Percentiles rank a stretch among this genome's conserved stretches.
phyloP scores from a whole-genome alignment of 768 basidiomycete species.

The Pulveroboletus sp. region DNA sequence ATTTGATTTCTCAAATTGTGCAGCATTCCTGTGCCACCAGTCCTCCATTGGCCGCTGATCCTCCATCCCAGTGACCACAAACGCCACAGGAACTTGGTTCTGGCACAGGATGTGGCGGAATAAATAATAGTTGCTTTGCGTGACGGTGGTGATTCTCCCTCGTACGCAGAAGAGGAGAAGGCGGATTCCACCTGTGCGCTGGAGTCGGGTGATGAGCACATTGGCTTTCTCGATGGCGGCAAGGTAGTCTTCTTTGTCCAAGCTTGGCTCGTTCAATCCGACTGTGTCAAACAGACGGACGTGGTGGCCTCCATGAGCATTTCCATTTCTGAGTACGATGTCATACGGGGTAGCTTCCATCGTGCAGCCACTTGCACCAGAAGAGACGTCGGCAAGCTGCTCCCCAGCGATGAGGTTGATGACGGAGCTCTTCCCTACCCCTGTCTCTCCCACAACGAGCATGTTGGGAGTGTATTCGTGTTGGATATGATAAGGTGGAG shows the following conservation, averaged over 20 bases:
- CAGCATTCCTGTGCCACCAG: slow-evolving; percentile 32
- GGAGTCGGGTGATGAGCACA: slow-evolving; percentile 29
- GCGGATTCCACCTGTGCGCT: slow-evolving; percentile 22
- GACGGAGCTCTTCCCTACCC: slow-evolving; percentile 36
- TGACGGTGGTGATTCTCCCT: slow-evolving; percentile 23
- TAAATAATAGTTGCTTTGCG: slow-evolving; percentile 24
- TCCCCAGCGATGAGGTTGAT: slow-evolving; percentile 36
- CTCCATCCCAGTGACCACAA: slow-evolving; percentile 32
- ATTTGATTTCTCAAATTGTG: slow-evolving; percentile 19
- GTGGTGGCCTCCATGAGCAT: slow-evolving; percentile 2
- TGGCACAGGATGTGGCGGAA: slow-evolving; percentile 28
- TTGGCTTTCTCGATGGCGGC: slow-evolving; percentile 27
- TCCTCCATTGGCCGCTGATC: slow-evolving; percentile 26
- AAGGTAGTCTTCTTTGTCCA: slow-evolving; percentile 18
- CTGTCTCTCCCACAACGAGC: slow-evolving; percentile 33
- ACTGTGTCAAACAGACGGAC: slow-evolving; percentile 30
- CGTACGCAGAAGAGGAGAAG: slow-evolving; percentile 33
- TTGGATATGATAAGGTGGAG: slow-evolving; percentile 10
- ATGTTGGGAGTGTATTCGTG: slow-evolving; percentile 27
- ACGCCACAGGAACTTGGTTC: slow-evolving; percentile 26
- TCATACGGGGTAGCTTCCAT: slow-evolving; percentile 25
- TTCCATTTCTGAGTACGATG: slow-evolving; percentile 14
- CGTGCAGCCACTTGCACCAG: slow-evolving; percentile 32
- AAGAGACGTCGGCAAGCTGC: slow-evolving; percentile 24
- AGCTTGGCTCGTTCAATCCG: slow-evolving; percentile 27